Percentiles rank a stretch among this genome's conserved stretches.
Conservation (phyloP, 352 stramenopile genomes). For the Phytopythium vexans region DNA sequence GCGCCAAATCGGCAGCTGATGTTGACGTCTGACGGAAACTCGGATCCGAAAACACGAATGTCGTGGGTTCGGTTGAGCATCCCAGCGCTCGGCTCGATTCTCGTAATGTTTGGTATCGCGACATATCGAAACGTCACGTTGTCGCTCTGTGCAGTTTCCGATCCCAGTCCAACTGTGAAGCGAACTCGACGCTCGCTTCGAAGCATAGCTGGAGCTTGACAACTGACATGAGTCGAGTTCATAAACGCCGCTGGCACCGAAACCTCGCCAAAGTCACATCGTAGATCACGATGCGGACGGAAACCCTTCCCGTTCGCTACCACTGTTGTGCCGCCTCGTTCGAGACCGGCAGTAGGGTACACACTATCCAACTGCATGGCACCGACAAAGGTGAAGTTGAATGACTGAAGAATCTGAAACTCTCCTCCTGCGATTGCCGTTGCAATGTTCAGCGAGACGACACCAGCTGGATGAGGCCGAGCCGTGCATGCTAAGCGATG, state of each 20-base stretch:
- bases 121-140: constrained; percentile 28
- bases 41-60: constrained; percentile 15
- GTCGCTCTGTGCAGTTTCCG: constrained; percentile 7
- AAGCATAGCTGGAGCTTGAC: constrained; percentile 30
- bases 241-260: constrained; percentile 15
- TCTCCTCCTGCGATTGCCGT: neutral
- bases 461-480: constrained; percentile 16
- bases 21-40: neutral
- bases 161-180: constrained; percentile 25
- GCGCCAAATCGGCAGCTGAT: neutral
- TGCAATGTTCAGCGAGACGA: constrained; percentile 17
- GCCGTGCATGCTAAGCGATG: constrained; percentile 22
- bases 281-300: constrained; percentile 19
- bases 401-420: constrained; percentile 7
- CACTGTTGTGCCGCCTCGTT: constrained; percentile 25
- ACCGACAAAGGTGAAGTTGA: constrained; percentile 34
- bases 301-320: constrained; percentile 34
- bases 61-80: constrained; percentile 18
- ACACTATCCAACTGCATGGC: constrained; percentile 26
- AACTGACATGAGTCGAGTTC: constrained; percentile 22
- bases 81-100: constrained; percentile 20
- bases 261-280: constrained; percentile 31
- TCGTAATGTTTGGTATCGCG: constrained; percentile 16
- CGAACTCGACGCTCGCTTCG: constrained; percentile 5
- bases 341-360: constrained; percentile 16